Evolutionary conservation across 2,329 filamentous ascomycete species (phyloP), one percentile per base, ranked within the genome.

Genomic region (Blastomyces silverae): DNA sequence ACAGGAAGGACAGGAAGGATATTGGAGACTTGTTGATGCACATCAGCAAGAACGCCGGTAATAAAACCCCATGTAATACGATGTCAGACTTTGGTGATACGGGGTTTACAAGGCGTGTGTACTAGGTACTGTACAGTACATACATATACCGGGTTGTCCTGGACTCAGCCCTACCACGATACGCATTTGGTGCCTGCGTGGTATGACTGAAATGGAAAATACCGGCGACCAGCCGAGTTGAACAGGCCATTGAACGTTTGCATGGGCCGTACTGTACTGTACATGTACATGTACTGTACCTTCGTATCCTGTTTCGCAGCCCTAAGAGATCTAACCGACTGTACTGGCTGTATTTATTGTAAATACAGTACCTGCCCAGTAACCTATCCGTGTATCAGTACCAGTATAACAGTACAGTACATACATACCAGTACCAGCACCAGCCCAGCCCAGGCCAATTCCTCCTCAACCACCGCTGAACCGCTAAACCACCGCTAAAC

Each of bases 91-190:
- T 46, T 46, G 15, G 44, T 46, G 11, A 37, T 34, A 31, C 25
- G 22, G 52, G 4, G 15, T 20, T 20, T 11, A 11, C 10, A 13
- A 11, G 20, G 3, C 4, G 13, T 3, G 15, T 15, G 53, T 57
- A 56, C 8, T 11, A 56, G 2, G 48, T n/a, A n/a, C n/a, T n/a
- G n/a, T n/a, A n/a, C n/a, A n/a, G n/a, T n/a, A n/a, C n/a, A n/a
- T n/a, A n/a, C n/a, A n/a, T n/a, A 37, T 58, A 37, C 28, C 31
- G 7, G 34, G 34, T 7, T 37, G 34, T 58, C 13, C 56, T 22
- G 8, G 34, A 11, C 25, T 58, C 56, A 58, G 56, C 56, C 56
- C 56, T 58, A 58, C 56, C 31, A 42, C 28, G 17, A 56, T 56
- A 56, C 53, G 1, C 5, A n/a, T 22, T 55, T 28, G 28, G 20